Evolutionary conservation across 768 basidiomycete species (phyloP), one percentile per base, ranked within the genome.

Genomic region (Boletales sp.): DNA sequence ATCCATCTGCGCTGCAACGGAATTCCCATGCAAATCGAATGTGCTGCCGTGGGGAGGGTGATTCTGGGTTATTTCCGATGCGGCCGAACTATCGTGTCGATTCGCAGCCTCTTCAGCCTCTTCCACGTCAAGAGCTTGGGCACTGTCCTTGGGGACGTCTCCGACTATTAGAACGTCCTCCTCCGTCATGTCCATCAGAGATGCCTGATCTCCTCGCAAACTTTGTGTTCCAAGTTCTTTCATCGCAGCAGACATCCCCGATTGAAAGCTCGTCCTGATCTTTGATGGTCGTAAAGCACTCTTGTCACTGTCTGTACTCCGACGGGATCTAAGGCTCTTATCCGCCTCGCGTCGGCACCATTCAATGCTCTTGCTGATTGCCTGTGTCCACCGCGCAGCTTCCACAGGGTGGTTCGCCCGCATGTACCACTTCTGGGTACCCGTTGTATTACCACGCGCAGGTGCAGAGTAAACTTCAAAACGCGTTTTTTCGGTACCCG

Each of bases 391-490:
- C 11, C 94, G 78, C 5, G 86, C 77, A 5, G 90, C 90, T 67
- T 97, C 94, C 6, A 89, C 90, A 0, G 87, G 90, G 59, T 97
- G 92, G 53, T 84, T 88, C 0, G 87, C 87, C 49, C 84, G 86
- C 68, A 93, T 75, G 64, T 86, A 86, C 90, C 90, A 90, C 65
- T 84, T 89, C 59, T 87, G 84, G 0, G 72, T 69, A 5, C 71
- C 70, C 14, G 73, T 55, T 17, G 71, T 63, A 38, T 76, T 70
- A 3, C 77, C 74, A 14, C 76, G 72, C 4, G 75, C 69, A 1
- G 82, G 81, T 1, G 74, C 68, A 5, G 84, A 82, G 51, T 86
- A 82, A 6, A 98, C 79, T 61, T 95, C 93, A 58, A 98, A 94
- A 13, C 90, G 83, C 17, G 83, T 73, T 43, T 84, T 80, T 53